phyloP scores from a whole-genome alignment of 768 basidiomycete species.

The Hygrophorus pudorinus region DNA sequence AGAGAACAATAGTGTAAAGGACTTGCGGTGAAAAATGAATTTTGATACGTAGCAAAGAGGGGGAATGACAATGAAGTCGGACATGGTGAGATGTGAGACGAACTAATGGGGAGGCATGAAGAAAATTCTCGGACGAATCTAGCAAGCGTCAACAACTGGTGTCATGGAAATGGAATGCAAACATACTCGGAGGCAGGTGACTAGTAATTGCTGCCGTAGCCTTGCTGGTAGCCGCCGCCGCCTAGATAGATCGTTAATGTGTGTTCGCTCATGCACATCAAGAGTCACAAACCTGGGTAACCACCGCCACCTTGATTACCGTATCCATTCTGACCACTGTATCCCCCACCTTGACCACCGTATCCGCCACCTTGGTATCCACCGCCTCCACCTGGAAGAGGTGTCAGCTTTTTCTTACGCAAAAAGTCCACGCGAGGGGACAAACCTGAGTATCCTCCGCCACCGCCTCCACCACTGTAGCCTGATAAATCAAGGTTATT shows the following conservation, averaged over 20 bases:
- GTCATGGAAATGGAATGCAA: neutral
- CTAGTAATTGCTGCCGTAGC: neutral
- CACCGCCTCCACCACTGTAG: conserved; percentile 16
- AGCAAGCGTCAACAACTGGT: too few species aligned
- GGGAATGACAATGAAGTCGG: neutral
- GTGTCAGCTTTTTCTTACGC: too few species aligned
- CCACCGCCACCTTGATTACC: conserved; percentile 21
- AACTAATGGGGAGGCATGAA: neutral
- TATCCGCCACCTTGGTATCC: conserved; percentile 12
- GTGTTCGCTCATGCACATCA: neutral
- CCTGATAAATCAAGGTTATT: conserved; percentile 5
- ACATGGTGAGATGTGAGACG: neutral
- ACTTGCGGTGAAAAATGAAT: neutral
- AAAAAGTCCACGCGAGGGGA: conserved; percentile 3
- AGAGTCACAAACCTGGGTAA: conserved; percentile 11
- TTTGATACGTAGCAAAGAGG: neutral
- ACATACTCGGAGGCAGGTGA: too few species aligned
- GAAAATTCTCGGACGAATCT: neutral
- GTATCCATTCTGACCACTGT: conserved; percentile 14
- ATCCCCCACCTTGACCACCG: conserved; percentile 15
- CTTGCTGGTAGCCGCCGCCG: conserved; percentile 2
- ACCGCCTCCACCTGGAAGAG: conserved; percentile 19
- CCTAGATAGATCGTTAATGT: conserved; percentile 6
- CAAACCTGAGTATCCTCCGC: conserved; percentile 15
- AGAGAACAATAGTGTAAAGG: neutral